Evolutionary conservation across 1,284 basidiomycete genomes (phyloP), one percentile per base, ranked within the genome.

Genomic region (Ganoderma boninense): DNA sequence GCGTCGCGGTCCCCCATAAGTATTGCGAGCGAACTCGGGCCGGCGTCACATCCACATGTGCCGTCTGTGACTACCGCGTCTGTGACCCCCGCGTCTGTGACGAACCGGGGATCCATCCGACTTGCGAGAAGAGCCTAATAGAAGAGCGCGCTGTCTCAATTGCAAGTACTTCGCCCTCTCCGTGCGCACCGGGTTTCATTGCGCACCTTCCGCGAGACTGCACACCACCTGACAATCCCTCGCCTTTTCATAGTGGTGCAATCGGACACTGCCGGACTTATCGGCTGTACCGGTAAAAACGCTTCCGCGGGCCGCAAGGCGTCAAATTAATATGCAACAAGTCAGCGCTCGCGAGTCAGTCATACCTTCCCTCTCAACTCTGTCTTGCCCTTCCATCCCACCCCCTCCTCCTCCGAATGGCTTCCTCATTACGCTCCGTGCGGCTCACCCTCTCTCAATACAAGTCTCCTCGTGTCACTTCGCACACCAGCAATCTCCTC

Each of bases 21-120:
- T n/a, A n/a, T n/a, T n/a, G n/a, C n/a, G n/a, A n/a, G n/a, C n/a
- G n/a, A n/a, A n/a, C 29, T 32, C 29, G 54, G 29, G 42, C 3
- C 57, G 29, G 56, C 38, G 66, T 71, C 66, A 71, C 67, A 52
- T 60, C 42, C 49, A 3, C 38, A 38, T 38, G 7, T 29, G 57
- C 35, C 64, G 38, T 29, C 49, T 65, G 73, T 74, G 73, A 74
- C 70, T 32, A 32, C 4, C 29, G 29, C 64, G 38, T 29, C 49
- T 65, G 73, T 74, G 73, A 74, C 70, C 44, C 44, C 70, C 73
- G 73, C 73, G 73, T 74, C 65, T 71, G 73, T 74, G 73, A 74
- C 73, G 62, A 10, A 8, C 23, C 49, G 4, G 20, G 11, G 14
- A 16, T 3, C 6, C 7, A 54, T 26, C 49, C 52, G 23, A 5